Percentiles rank a stretch among this genome's conserved stretches.
Evolutionary conservation across 2,329 filamentous ascomycete species (phyloP).

Genomic region (Aureobasidium uvarum): DNA sequence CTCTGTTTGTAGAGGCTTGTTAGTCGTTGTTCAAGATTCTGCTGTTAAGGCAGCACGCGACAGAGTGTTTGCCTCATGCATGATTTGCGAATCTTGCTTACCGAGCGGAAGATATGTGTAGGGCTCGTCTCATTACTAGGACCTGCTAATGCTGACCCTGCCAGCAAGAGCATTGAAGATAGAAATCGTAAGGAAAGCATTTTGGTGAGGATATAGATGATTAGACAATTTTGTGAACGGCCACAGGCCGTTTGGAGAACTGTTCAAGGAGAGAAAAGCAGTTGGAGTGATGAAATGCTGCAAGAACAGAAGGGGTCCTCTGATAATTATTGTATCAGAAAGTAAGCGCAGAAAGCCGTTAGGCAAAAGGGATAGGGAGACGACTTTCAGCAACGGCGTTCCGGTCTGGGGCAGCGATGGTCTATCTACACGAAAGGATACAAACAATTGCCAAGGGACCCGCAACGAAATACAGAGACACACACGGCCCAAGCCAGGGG

Average conservation of each 20-base stretch:
- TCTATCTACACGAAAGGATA: conserved; percentile 20
- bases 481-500: conserved; percentile 24
- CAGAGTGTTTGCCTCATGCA: background rate
- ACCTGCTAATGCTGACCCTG: conserved; percentile 31
- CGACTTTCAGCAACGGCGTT: conserved; percentile 21
- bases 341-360: conserved; percentile 20
- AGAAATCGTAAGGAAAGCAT: conserved; percentile 23
- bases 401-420: conserved; percentile 22
- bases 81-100: conserved; percentile 29
- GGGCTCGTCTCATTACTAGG: conserved; percentile 39
- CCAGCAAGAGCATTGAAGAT: conserved; percentile 27
- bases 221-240: conserved; percentile 16
- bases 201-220: background rate
- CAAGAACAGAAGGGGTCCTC: background rate
- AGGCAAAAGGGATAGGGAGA: conserved; percentile 25
- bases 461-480: background rate
- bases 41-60: background rate
- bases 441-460: conserved; percentile 20
- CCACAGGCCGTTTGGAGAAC: conserved; percentile 22
- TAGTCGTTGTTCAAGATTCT: conserved; percentile 22
- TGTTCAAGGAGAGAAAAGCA: conserved; percentile 12
- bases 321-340: conserved; percentile 14
- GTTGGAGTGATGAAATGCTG: conserved; percentile 6
- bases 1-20: conserved; percentile 33
- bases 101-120: conserved; percentile 40